Conservation (phyloP, 495 filamentous ascomycete genomes). For the Penicillium coffeae region DNA sequence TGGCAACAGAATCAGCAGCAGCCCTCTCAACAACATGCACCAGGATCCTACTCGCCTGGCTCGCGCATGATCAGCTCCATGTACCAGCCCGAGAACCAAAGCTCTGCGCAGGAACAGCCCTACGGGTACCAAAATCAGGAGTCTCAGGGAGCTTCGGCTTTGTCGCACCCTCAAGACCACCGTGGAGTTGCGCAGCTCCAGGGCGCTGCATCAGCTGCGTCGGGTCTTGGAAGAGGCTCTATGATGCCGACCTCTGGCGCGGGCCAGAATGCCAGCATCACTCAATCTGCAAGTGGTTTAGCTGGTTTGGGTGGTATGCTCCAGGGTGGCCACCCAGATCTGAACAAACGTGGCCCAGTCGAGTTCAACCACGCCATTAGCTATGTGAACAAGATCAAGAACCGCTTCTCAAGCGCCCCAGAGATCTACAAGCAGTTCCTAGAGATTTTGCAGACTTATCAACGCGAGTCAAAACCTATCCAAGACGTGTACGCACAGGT, state of each 20-base stretch:
- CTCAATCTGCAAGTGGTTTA: conserved; percentile 43
- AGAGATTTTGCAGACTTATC: conserved; percentile 97
- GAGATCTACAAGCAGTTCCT: conserved; percentile 99
- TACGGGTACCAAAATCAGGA: conserved; percentile 47
- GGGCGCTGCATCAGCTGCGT: conserved; percentile 66
- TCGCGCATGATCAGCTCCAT: conserved; percentile 41
- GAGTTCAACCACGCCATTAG: conserved; percentile 99
- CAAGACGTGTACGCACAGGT: conserved; percentile 98
- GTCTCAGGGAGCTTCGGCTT: conserved; percentile 47
- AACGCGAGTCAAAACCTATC: conserved; percentile 96
- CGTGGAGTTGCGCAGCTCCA: conserved; percentile 76
- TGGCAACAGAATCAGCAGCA: conserved; percentile 45
- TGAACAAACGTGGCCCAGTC: conserved; percentile 88
- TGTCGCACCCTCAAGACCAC: conserved; percentile 74
- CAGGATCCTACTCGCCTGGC: conserved; percentile 44
- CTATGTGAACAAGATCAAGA: conserved; percentile 99
- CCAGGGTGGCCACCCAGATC: conserved; percentile 53
- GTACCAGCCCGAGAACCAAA: conserved; percentile 37
- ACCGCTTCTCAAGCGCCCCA: conserved; percentile 89
- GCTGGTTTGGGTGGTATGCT: conserved; percentile 45
- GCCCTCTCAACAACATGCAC: conserved; percentile 50
- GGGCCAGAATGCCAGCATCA: conserved; percentile 45
- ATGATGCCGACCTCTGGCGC: conserved; percentile 44
- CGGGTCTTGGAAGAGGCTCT: conserved; percentile 39
- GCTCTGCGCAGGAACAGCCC: conserved; percentile 40